Base-by-base conservation (phyloP, 768 basidiomycete species). In the Hygrocybe punicea region DNA sequence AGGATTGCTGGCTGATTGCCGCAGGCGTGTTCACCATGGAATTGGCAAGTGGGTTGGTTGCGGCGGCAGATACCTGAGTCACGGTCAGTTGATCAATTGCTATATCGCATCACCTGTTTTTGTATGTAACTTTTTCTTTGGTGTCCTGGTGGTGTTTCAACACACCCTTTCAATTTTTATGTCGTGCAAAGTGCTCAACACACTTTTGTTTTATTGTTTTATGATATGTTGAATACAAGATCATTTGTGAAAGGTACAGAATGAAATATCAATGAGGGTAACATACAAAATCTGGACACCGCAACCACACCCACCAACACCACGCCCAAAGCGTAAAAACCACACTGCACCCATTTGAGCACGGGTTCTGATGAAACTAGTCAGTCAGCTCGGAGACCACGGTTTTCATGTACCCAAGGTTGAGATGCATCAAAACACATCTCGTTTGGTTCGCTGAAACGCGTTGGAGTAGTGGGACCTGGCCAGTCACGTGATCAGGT, bases 21-120 rank as follows among this genome's bases (percentile, higher is more conserved):
- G 48, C 34, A 19, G 35, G 56, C 13, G 51, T 35, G 35, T 40
- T 58, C 17, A 21, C 9, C 7, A 45, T 55, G 56, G 50, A 54
- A 48, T 54, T 58, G 34, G 23, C 55, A 36, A 61, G 36, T 46
- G n/a, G 56, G 16, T 19, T 42, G 40, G 40, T 42, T 47, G 45
- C 11, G 7, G 45, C 21, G 21, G 21, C 21, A 23, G n/a, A 47
- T n/a, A 19, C 19, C 14, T 42, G 19, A 42, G 14, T 47, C 17
- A 23, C 23, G 5, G 5, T 47, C 45, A 47, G 39, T 42, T 42
- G 39, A 16, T 19, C 39, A 42, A 42, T 42, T 42, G 39, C 16
- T 42, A 14, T 42, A 42, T 42, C 19, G 11, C 19, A 42, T 42
- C 39, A 42, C 39, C 39, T 19, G 14, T 42, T 19, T 42, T 19